Conservation (phyloP, 257 asterid genomes). For the Forsythia suspensa region DNA sequence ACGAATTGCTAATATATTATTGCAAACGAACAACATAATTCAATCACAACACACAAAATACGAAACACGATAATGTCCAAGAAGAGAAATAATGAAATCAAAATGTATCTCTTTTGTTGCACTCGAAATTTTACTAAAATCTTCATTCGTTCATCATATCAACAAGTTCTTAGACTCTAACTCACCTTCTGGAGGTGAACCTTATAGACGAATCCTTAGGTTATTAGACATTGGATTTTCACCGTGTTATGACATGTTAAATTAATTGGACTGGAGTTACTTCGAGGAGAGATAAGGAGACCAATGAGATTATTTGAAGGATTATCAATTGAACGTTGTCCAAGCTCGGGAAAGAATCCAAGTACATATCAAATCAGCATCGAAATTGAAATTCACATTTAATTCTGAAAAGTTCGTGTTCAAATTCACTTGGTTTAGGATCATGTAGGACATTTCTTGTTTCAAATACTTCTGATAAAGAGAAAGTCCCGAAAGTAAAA, state of each 20-base stretch:
- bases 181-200: neutral
- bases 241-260: neutral
- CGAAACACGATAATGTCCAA: neutral
- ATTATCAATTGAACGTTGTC: neutral
- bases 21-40: neutral
- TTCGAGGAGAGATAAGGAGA: neutral
- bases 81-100: no score
- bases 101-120: neutral
- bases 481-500: no score
- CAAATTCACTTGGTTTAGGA: no score
- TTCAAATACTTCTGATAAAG: neutral
- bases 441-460: constrained; percentile 1
- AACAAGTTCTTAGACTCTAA: neutral
- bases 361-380: neutral
- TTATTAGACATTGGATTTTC: neutral
- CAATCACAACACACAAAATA: no score
- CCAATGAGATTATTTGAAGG: neutral
- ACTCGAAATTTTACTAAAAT: no score
- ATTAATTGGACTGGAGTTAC: neutral
- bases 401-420: no score
- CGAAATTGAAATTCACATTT: neutral
- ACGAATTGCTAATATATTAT: no score
- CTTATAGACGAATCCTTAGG: neutral
- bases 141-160: neutral
- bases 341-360: neutral